Conservation (phyloP, 192 early-diverging fungal species). For the Dissophora globulifera region DNA sequence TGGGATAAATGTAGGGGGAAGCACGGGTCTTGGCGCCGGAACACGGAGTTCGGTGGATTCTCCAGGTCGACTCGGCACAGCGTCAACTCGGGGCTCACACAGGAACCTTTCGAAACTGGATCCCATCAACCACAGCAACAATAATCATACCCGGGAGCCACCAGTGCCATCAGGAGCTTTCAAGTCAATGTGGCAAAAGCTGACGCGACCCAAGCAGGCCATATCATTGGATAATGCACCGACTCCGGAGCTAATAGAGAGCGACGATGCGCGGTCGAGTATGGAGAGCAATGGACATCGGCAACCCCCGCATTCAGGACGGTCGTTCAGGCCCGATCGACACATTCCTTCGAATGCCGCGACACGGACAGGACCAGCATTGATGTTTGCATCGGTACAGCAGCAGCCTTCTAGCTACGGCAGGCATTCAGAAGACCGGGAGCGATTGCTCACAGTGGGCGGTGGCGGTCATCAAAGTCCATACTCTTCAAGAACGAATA, state of each 20-base stretch:
- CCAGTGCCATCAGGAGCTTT: constrained; percentile 14
- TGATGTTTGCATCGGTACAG: constrained; percentile 51
- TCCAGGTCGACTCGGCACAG: neutral
- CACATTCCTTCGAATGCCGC: neutral
- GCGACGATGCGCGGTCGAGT: constrained; percentile 38
- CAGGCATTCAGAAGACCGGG: constrained; percentile 14
- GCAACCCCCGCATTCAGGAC: too few species aligned
- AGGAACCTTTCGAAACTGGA: constrained; percentile 11
- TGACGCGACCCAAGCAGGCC: constrained; percentile 34
- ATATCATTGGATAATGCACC: constrained; percentile 19
- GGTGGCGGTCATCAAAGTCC: neutral
- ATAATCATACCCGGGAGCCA: neutral
- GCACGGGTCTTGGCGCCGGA: neutral
- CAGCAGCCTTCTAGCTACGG: constrained; percentile 23
- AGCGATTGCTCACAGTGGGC: constrained; percentile 14
- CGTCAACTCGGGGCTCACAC: constrained; percentile 5
- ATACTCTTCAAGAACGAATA: constrained; percentile 20
- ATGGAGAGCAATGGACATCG: constrained; percentile 36
- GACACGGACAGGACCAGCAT: constrained; percentile 31
- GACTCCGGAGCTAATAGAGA: constrained; percentile 6
- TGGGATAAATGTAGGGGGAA: constrained; percentile 5
- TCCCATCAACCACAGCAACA: neutral
- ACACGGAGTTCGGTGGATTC: constrained; percentile 5
- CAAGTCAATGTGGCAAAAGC: constrained; percentile 47
- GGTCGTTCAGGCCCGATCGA: constrained; percentile 7